phyloP scores from a whole-genome alignment of 257 asterid species.

The Primulina tabacum region DNA sequence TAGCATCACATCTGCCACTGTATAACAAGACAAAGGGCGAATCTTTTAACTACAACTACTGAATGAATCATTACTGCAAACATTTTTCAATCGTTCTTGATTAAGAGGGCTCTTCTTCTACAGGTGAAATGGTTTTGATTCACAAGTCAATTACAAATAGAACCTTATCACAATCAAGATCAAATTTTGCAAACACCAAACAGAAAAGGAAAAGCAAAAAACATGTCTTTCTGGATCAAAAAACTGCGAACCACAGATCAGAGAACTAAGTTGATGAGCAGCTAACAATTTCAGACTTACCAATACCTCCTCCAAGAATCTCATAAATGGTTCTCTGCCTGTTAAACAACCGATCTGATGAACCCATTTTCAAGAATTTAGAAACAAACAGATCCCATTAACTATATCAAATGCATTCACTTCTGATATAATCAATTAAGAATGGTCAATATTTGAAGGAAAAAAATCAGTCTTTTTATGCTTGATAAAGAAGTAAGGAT shows the following conservation, averaged over 20 bases:
- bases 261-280: constrained; percentile 6
- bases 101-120: background rate
- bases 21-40: constrained; percentile 20
- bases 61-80: background rate
- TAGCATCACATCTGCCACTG: constrained; percentile 86
- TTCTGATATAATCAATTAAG: constrained; percentile 9
- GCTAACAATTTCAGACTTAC: constrained; percentile 39
- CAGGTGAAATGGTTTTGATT: constrained; percentile 4
- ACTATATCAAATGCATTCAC: constrained; percentile 24
- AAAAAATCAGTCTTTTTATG: constrained; percentile 15
- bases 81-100: constrained; percentile 12
- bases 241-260: constrained; percentile 9
- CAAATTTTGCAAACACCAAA: constrained; percentile 9
- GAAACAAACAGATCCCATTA: constrained; percentile 23
- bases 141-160: background rate
- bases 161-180: constrained; percentile 2
- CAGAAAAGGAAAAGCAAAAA: background rate
- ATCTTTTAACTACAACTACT: constrained; percentile 17
- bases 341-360: constrained; percentile 58
- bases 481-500: constrained; percentile 26
- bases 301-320: constrained; percentile 78
- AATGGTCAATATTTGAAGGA: constrained; percentile 10
- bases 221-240: background rate
- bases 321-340: constrained; percentile 68
- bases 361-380: constrained; percentile 50